These are phyloP conservation scores for Chaetoceros tenuissimus DNA, from an alignment of 108 stramenopile species.

Conservation along the genomic window DNA sequence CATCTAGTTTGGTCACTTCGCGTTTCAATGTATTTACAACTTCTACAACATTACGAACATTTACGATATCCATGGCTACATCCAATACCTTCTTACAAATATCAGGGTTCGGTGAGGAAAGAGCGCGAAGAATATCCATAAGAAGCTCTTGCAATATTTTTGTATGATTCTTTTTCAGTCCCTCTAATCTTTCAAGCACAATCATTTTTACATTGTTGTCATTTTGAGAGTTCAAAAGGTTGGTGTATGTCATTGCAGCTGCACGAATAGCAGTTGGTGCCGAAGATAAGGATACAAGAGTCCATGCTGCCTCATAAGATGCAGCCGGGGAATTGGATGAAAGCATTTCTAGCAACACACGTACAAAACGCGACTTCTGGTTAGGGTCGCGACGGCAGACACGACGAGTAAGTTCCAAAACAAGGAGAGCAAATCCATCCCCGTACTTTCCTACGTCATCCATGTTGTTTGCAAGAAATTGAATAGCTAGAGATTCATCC, in stretches of 20 bases:
- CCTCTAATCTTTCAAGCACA: constrained; percentile 90
- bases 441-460: constrained; percentile 88
- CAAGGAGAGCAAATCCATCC: constrained; percentile 93
- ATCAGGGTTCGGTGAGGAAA: constrained; percentile 92
- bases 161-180: constrained; percentile 85
- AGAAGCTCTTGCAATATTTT: constrained; percentile 96
- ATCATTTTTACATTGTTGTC: constrained; percentile 99
- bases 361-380: constrained; percentile 96
- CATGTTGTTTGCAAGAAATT: constrained; percentile 91
- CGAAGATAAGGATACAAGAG: constrained; percentile 91
- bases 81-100: constrained; percentile 95
- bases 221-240: constrained; percentile 89
- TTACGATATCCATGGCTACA: constrained; percentile 92
- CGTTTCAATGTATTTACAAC: constrained; percentile 93
- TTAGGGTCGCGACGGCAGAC: constrained; percentile 94
- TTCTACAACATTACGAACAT: constrained; percentile 90
- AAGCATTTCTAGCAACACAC: constrained; percentile 92
- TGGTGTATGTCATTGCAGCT: constrained; percentile 94
- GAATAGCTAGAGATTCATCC: constrained; percentile 90
- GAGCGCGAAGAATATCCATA: constrained; percentile 95
- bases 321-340: constrained; percentile 87
- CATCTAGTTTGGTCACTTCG: constrained; percentile 87
- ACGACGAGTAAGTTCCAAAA: constrained; percentile 93
- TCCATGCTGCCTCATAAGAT: constrained; percentile 98
- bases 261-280: constrained; percentile 98